These are phyloP conservation scores for Mycosphaerelloides madeirae DNA, from an alignment of 2,329 filamentous ascomycete species.

Conservation along the genomic window DNA sequence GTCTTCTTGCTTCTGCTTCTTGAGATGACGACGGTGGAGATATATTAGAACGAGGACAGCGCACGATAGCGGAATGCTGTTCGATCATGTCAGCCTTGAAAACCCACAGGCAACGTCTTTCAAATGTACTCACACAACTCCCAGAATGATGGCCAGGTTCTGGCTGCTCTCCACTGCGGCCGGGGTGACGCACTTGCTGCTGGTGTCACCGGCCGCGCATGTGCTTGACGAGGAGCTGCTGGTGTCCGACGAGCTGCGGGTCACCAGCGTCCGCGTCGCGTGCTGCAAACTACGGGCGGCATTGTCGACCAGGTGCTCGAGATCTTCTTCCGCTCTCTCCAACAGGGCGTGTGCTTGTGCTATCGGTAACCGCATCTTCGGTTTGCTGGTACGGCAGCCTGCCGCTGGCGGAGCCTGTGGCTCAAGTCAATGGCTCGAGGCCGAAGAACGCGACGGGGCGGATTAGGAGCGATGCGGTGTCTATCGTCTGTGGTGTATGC, in stretches of 20 bases:
- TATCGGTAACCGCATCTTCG: constrained; percentile 6
- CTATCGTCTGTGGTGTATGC: no score
- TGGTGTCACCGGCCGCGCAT: constrained; percentile 24
- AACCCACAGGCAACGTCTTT: neutral
- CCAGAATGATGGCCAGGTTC: constrained; percentile 32
- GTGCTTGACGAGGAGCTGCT: constrained; percentile 18
- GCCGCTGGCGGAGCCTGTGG: constrained; percentile 1
- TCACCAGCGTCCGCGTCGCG: constrained; percentile 21
- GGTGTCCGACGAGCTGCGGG: constrained; percentile 13
- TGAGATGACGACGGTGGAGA: constrained; percentile 73
- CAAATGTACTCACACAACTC: constrained; percentile 30
- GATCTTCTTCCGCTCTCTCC: constrained; percentile 1
- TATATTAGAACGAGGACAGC: constrained; percentile 65
- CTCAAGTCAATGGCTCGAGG: neutral
- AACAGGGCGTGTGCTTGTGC: neutral
- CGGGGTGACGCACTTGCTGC: constrained; percentile 28
- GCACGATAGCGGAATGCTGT: constrained; percentile 68
- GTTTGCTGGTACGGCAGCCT: neutral
- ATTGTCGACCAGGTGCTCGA: constrained; percentile 19
- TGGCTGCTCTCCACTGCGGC: constrained; percentile 20
- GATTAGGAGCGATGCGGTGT: no score
- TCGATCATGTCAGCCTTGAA: constrained; percentile 21
- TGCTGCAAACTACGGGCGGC: constrained; percentile 17
- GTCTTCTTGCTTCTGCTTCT: constrained; percentile 71
- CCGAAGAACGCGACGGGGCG: no score